Evolutionary conservation across 345 rosid genomes (phyloP).

Genomic region (Eucalyptus regnans): DNA sequence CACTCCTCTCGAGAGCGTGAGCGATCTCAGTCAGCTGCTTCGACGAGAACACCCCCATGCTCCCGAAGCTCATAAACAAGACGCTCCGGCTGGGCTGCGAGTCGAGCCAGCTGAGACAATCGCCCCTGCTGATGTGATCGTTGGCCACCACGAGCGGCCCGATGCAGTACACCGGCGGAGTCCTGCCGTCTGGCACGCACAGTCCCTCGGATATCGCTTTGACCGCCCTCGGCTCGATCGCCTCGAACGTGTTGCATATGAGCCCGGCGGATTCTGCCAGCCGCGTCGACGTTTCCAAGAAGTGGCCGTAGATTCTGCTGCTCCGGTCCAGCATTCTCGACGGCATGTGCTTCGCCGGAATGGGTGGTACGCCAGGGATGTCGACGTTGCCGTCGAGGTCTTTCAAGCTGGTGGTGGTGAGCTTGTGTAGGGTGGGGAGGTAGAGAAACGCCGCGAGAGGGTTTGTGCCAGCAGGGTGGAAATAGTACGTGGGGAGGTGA

Average conservation of each 20-base stretch:
- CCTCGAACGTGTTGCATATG: constrained; percentile 14
- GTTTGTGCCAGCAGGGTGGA: background rate
- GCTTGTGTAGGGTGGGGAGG: background rate
- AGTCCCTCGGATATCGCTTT: constrained; percentile 6
- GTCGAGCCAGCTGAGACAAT: constrained; percentile 15
- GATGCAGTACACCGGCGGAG: constrained; percentile 16
- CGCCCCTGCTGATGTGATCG: background rate
- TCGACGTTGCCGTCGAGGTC: background rate
- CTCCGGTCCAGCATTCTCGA: background rate
- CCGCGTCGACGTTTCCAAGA: background rate
- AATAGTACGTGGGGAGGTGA: constrained; percentile 5
- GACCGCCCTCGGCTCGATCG: background rate
- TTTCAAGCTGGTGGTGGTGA: background rate
- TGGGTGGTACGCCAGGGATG: constrained; percentile 19
- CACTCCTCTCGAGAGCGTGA: constrained; percentile 20
- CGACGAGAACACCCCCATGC: constrained; percentile 8
- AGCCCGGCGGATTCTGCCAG: background rate
- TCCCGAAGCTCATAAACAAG: constrained; percentile 19
- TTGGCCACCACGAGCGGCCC: constrained; percentile 6
- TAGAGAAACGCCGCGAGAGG: background rate
- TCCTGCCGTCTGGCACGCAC: background rate
- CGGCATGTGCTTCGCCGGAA: constrained; percentile 5
- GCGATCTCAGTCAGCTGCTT: constrained; percentile 22
- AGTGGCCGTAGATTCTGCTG: background rate
- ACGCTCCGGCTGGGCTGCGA: constrained; percentile 15